Percentiles rank a stretch among this genome's conserved stretches.
phyloP scores from a whole-genome alignment of 2,329 filamentous ascomycete genomes.

The Hymenoscyphus linearis region DNA sequence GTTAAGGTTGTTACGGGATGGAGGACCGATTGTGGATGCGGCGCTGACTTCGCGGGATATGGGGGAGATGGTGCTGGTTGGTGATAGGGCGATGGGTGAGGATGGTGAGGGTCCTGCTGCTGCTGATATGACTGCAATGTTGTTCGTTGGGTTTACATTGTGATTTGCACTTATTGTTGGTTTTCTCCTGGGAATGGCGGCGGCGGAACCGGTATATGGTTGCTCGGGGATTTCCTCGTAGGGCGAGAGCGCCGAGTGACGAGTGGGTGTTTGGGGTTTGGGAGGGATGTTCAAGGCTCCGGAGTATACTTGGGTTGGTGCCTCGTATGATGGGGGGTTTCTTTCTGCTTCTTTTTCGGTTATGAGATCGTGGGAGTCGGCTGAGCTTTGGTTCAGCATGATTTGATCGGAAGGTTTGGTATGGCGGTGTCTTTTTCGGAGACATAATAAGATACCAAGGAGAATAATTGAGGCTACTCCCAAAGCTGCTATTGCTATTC shows the following conservation, averaged over 20 bases:
- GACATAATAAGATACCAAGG: slow-evolving; percentile 17
- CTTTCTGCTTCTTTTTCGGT: slow-evolving; percentile 19
- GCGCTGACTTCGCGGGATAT: slow-evolving; percentile 16
- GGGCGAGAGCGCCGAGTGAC: slow-evolving; percentile 11
- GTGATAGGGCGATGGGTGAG: not conserved
- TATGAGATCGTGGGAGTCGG: slow-evolving; percentile 16
- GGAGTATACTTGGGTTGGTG: not conserved
- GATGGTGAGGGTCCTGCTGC: not conserved
- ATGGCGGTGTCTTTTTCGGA: slow-evolving; percentile 17
- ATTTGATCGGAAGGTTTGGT: slow-evolving; percentile 14
- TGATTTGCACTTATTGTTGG: slow-evolving; percentile 9
- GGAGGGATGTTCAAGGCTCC: not conserved
- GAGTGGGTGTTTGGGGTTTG: slow-evolving; percentile 10
- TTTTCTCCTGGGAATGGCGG: slow-evolving; percentile 17
- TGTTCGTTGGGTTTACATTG: not conserved
- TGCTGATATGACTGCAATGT: not conserved
- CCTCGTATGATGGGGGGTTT: slow-evolving; percentile 2
- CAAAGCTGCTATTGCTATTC: slow-evolving; percentile 22
- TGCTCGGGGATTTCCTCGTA: slow-evolving; percentile 15
- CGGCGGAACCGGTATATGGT: slow-evolving; percentile 15
- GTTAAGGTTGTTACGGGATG: not conserved
- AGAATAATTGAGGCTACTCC: slow-evolving; percentile 17
- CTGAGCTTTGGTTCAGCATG: slow-evolving; percentile 18
- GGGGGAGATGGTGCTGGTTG: not conserved
- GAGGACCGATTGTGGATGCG: slow-evolving; percentile 6